phyloP scores from a whole-genome alignment of 768 basidiomycete genomes.

The Kwoniella botswanensis region DNA sequence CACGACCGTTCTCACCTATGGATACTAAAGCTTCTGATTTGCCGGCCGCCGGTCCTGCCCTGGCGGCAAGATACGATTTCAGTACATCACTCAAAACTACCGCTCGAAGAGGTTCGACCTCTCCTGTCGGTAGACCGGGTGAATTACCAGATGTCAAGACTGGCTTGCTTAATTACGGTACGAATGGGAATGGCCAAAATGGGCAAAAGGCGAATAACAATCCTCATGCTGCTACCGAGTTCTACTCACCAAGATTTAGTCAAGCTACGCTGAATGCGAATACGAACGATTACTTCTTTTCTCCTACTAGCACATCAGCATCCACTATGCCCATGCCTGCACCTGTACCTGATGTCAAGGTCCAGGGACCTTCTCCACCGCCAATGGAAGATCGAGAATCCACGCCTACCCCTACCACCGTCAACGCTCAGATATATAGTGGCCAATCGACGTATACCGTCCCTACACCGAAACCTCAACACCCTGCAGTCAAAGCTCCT shows the following conservation, averaged over 20 bases:
- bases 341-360: slow-evolving; percentile 30
- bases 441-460: background rate
- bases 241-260: slow-evolving; percentile 47
- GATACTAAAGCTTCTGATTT: slow-evolving; percentile 29
- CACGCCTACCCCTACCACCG: slow-evolving; percentile 12
- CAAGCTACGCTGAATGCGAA: slow-evolving; percentile 10
- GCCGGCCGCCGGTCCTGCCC: slow-evolving; percentile 39
- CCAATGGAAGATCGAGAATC: slow-evolving; percentile 9
- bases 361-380: slow-evolving; percentile 40
- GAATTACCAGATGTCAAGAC: slow-evolving; percentile 49
- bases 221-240: slow-evolving; percentile 44
- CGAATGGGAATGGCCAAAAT: slow-evolving; percentile 2
- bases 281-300: slow-evolving; percentile 36
- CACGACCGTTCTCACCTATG: slow-evolving; percentile 15
- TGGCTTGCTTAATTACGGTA: slow-evolving; percentile 37
- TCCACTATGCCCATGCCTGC: slow-evolving; percentile 13
- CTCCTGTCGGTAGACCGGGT: slow-evolving; percentile 22
- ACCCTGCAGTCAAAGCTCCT: background rate
- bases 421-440: background rate
- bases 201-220: slow-evolving; percentile 16
- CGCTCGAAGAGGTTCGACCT: slow-evolving; percentile 33
- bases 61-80: slow-evolving; percentile 59
- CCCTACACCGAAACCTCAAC: background rate
- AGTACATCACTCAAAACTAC: slow-evolving; percentile 55
- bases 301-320: slow-evolving; percentile 13